Evolutionary conservation across 768 basidiomycete species (phyloP), one percentile per base, ranked within the genome.

Genomic region (Naganishia friedmannii): DNA sequence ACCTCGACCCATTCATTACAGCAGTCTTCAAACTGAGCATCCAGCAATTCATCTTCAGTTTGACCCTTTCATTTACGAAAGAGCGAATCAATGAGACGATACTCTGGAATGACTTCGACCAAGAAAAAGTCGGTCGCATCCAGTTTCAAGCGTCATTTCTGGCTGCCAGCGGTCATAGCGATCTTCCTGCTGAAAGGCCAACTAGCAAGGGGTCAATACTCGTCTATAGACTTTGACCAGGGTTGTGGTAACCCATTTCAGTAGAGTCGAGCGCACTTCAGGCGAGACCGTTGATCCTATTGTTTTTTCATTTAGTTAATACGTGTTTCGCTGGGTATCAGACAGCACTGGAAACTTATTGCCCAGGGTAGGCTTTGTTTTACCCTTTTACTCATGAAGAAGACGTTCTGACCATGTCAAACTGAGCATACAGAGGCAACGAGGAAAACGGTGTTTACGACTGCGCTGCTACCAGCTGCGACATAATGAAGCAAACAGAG

Each of bases 391-490:
- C 10, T 10, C 32, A 28, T 1, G 7, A 31, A 5, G 23, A 34
- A 31, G 1, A 9, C 3, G 3, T 55, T 3, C 3, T 34, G 29
- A 55, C 8, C 19, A 1, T 17, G 28, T 10, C 4, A 32, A 4
- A 3, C 15, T 28, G 29, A 13, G 9, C 32, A 5, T 31, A 26
- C 54, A 63, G 60, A 37, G 26, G 26, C 39, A 63, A 46, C 29
- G 60, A 63, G 42, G 60, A 63, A n/a, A 63, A 63, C 39, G 60
- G 60, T 3, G 60, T 63, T 3, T 63, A 63, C n/a, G 60, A 63
- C 29, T 63, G 60, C 23, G 42, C 60, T 7, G 60, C 60, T 1
- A 63, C 60, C 39, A 63, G 60, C 60, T 63, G 60, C 28, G 60
- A 63, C 29, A 26, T n/a, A 42, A 63, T 42, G 23, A 63, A 63